Base-by-base conservation (phyloP, 257 asterid genomes). In the Linderniella brevidens region DNA sequence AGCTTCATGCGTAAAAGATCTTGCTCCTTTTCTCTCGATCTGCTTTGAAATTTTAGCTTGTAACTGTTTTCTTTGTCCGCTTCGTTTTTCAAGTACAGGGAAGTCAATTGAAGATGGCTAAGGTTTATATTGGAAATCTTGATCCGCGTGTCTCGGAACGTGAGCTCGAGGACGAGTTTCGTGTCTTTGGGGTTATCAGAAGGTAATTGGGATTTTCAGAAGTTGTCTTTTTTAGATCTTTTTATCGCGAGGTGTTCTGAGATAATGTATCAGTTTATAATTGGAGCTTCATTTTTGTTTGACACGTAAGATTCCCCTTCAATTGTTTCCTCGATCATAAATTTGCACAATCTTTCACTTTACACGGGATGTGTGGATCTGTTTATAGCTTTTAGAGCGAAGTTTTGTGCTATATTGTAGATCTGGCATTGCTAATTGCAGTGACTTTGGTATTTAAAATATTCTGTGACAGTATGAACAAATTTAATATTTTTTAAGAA, bases 141-240 rank as follows among this genome's bases (percentile, higher is more conserved):
- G 49, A 44, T 13, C 49, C 49, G 15, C 49, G 49, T 16, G 49
- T 44, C 17, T 3, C 49, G 15, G 49, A 44, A 44, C 49, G 49
- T 3, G 49, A 44, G 13, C 49, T 44, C 19, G 49, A 44, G 49
- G 49, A 44, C 18, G 49, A 44, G 13, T 44, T 44, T 44, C 49
- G 49, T 19, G 49, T 44, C 15, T 44, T 44, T 15, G 49, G 49
- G 9, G 49, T 44, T 19, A 44, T 44, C 19, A 44, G 49, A 44
- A 44, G 49, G 49, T 44, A 44, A 15, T 37, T 37, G 40, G 40
- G 11, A 11, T 37, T 37, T 6, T 37, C 40, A 37, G 40, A 39
- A 39, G 43, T 1, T 39, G 15, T 13, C 1, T 11, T 10, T 39
- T 39, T 39, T 11, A 39, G 4, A 39, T 9, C 13, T 10, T 11